Conservation (phyloP, 495 filamentous ascomycete genomes). For the Aspergillus saccharolyticus region DNA sequence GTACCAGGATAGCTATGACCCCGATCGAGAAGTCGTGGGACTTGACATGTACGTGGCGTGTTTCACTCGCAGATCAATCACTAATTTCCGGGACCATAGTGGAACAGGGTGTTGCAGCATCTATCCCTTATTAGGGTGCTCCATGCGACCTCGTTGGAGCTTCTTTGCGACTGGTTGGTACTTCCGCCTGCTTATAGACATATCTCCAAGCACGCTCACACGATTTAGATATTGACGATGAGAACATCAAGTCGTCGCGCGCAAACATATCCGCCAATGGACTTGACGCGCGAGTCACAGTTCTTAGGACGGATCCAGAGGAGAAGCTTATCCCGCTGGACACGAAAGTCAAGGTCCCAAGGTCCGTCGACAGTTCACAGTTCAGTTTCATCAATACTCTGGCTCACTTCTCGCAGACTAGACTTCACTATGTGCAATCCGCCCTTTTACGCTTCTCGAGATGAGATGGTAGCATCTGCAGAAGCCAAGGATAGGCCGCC, state of each 20-base stretch:
- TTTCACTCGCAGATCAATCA: background rate
- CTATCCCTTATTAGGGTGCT: constrained; percentile 80
- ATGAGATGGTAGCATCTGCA: constrained; percentile 63
- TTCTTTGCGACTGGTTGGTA: constrained; percentile 64
- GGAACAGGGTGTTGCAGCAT: constrained; percentile 89
- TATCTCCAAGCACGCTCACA: constrained; percentile 11
- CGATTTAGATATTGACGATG: constrained; percentile 66
- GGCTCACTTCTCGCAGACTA: constrained; percentile 39
- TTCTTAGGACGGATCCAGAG: constrained; percentile 49
- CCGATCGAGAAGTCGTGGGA: constrained; percentile 55
- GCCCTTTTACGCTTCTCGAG: constrained; percentile 76
- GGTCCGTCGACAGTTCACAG: constrained; percentile 30
- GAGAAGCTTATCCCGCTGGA: constrained; percentile 55
- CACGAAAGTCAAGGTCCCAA: constrained; percentile 42
- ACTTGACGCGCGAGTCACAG: constrained; percentile 58
- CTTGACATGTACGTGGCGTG: constrained; percentile 63
- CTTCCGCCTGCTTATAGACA: background rate
- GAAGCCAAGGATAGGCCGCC: constrained; percentile 62
- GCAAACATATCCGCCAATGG: constrained; percentile 60
- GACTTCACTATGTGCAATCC: constrained; percentile 96
- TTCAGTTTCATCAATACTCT: background rate
- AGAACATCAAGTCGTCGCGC: constrained; percentile 59
- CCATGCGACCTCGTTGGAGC: constrained; percentile 59
- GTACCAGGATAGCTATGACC: constrained; percentile 52
- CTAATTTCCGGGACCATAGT: constrained; percentile 26